These are phyloP conservation scores for Lotmaria passim DNA, from an alignment of 208 protist species.

Conservation along the genomic window DNA sequence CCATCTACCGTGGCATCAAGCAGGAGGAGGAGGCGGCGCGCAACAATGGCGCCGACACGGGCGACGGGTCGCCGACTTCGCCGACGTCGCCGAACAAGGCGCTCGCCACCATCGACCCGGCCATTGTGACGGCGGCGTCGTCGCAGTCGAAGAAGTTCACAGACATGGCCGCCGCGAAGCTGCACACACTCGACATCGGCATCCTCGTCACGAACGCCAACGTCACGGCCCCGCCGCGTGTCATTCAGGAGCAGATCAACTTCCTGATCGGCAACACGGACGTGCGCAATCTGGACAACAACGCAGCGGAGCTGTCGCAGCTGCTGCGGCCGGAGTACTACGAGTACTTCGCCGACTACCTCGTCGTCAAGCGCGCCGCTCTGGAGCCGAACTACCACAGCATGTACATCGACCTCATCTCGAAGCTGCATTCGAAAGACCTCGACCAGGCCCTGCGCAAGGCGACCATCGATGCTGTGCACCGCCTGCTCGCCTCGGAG, in stretches of 20 bases:
- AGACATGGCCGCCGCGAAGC: conserved; percentile 57
- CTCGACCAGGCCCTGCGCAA: conserved; percentile 85
- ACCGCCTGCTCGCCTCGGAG: conserved; percentile 92
- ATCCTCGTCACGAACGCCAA: conserved; percentile 75
- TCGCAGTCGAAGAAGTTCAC: conserved; percentile 43
- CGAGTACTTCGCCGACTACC: conserved; percentile 96
- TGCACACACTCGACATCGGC: conserved; percentile 89
- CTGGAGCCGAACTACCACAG: conserved; percentile 98
- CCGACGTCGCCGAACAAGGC: conserved; percentile 35
- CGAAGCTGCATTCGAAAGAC: conserved; percentile 76
- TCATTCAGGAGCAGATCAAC: conserved; percentile 93
- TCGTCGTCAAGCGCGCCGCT: conserved; percentile 98
- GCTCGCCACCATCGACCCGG: conserved; percentile 63
- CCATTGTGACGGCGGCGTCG: conserved; percentile 59
- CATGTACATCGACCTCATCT: conserved; percentile 92
- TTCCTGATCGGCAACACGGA: conserved; percentile 94
- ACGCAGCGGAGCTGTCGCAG: conserved; percentile 77
- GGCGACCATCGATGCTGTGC: conserved; percentile 87
- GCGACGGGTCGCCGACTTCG: conserved; percentile 28
- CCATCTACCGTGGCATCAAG: conserved; percentile 86
- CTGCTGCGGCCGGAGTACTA: conserved; percentile 87
- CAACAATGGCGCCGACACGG: conserved; percentile 25
- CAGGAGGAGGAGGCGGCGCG: conserved; percentile 58
- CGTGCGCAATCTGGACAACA: conserved; percentile 82
- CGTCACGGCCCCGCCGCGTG: conserved; percentile 80